Evolutionary conservation across 352 stramenopile genomes (phyloP).

Genomic region (Elongisporangium anandrum): DNA sequence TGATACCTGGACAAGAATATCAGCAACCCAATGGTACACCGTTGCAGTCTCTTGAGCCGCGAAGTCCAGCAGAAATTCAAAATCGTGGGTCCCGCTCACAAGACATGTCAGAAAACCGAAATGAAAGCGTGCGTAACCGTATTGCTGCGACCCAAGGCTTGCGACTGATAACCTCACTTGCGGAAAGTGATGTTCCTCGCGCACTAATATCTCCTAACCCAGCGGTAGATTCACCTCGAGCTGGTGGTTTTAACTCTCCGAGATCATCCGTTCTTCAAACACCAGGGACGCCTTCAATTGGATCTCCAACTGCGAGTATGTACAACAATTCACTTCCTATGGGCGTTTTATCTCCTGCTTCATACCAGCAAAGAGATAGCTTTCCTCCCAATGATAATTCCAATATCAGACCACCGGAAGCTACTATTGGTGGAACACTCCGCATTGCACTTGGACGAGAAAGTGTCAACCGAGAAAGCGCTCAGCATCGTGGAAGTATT

Average conservation of each 20-base stretch:
- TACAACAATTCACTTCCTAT: conserved; percentile 40
- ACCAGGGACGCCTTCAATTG: conserved; percentile 60
- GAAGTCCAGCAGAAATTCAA: conserved; percentile 78
- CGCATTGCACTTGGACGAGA: conserved; percentile 73
- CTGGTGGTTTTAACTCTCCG: conserved; percentile 74
- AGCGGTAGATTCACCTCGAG: conserved; percentile 75
- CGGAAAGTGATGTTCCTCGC: conserved; percentile 74
- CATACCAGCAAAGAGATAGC: conserved; percentile 79
- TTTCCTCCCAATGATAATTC: conserved; percentile 22
- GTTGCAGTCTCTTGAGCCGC: conserved; percentile 32
- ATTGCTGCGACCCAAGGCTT: conserved; percentile 56
- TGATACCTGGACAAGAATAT: conserved; percentile 64
- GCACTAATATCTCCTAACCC: conserved; percentile 84
- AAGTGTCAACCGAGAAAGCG: conserved; percentile 56
- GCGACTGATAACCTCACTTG: conserved; percentile 77
- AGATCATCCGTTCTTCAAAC: conserved; percentile 65
- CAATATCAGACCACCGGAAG: conserved; percentile 28
- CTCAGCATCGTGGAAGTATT: conserved; percentile 21
- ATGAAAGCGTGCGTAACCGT: conserved; percentile 24
- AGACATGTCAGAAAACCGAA: conserved; percentile 10
- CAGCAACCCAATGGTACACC: conserved; percentile 46
- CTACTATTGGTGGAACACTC: conserved; percentile 46
- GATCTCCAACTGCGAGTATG: conserved; percentile 41
- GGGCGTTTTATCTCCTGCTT: conserved; percentile 66
- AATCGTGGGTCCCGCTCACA: conserved; percentile 57